Percentiles rank a stretch among this genome's conserved stretches.
Conservation (phyloP, 495 filamentous ascomycete species). For the Sphaerosporella brunnea region DNA sequence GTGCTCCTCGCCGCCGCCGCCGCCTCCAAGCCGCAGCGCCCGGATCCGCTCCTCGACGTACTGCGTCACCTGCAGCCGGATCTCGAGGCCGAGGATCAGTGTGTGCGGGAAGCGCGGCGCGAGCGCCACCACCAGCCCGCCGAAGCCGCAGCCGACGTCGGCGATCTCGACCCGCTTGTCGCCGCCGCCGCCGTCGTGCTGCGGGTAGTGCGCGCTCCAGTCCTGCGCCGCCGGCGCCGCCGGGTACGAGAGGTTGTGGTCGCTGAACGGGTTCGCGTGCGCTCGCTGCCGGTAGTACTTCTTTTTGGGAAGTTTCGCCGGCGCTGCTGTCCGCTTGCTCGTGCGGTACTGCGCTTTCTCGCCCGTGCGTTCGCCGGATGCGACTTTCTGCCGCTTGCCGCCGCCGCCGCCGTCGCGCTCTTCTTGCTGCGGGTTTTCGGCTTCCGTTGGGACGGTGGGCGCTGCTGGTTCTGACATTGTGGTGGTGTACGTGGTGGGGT, state of each 20-base stretch:
- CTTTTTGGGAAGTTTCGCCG: slow-evolving; percentile 55
- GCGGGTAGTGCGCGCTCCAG: slow-evolving; percentile 74
- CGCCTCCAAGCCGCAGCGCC: slow-evolving; percentile 51
- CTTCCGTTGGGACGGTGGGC: not conserved
- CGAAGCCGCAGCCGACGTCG: slow-evolving; percentile 94
- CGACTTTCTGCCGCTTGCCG: no score
- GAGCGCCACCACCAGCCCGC: slow-evolving; percentile 73
- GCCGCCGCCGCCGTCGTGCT: slow-evolving; percentile 26
- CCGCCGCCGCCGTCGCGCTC: no score
- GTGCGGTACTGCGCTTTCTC: slow-evolving; percentile 20
- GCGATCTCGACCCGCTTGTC: slow-evolving; percentile 61
- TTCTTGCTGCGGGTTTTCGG: no score
- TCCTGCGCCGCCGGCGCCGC: slow-evolving; percentile 67
- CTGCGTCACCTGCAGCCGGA: slow-evolving; percentile 70
- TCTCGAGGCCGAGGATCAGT: slow-evolving; percentile 78
- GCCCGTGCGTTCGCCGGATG: slow-evolving; percentile 18
- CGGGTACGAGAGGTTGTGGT: slow-evolving; percentile 77
- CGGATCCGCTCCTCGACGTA: slow-evolving; percentile 74
- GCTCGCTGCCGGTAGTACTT: slow-evolving; percentile 91
- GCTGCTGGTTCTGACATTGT: not conserved
- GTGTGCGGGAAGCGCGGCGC: slow-evolving; percentile 64
- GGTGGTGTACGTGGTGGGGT: not conserved
- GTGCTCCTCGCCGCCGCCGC: no score
- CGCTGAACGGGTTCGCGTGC: slow-evolving; percentile 94
- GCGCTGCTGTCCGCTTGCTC: slow-evolving; percentile 14